These are phyloP conservation scores for Ascochyta rabiei DNA, from an alignment of 2,329 filamentous ascomycete genomes.

Conservation along the genomic window DNA sequence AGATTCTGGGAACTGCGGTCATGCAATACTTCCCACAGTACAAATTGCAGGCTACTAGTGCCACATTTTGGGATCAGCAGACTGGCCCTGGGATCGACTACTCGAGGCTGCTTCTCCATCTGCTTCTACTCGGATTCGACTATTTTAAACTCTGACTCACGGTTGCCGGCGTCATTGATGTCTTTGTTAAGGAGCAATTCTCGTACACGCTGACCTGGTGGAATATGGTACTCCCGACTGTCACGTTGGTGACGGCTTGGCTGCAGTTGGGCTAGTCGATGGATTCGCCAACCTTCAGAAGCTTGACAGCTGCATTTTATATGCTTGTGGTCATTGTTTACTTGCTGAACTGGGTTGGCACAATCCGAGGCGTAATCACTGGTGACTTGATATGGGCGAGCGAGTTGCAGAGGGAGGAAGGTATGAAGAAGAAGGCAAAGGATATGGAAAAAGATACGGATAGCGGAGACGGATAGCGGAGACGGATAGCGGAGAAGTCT, in stretches of 20 bases:
- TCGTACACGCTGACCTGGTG: conserved; percentile 12
- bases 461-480: background rate
- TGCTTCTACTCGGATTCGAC: conserved; percentile 9
- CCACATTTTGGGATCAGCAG: conserved; percentile 1
- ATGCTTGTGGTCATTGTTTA: conserved; percentile 4
- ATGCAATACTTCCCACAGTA: background rate
- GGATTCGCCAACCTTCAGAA: conserved; percentile 8
- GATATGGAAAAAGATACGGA: conserved; percentile 2
- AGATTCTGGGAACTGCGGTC: conserved; percentile 6
- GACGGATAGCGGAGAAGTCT: background rate
- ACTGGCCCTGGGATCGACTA: conserved; percentile 4
- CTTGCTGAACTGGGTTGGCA: conserved; percentile 7
- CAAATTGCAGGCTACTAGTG: background rate
- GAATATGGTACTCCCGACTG: conserved; percentile 9
- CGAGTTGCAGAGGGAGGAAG: conserved; percentile 11
- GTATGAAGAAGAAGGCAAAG: conserved; percentile 10
- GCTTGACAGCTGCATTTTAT: conserved; percentile 5
- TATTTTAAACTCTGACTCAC: conserved; percentile 11
- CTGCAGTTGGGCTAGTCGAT: conserved; percentile 6
- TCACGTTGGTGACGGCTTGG: conserved; percentile 9
- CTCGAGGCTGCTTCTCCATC: background rate
- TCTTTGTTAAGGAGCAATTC: conserved; percentile 10
- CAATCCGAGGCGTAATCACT: conserved; percentile 1
- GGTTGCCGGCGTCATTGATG: background rate
- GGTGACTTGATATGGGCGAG: conserved; percentile 11